phyloP scores from a whole-genome alignment of 2,329 filamentous ascomycete genomes.

The Rutstroemia sp. region DNA sequence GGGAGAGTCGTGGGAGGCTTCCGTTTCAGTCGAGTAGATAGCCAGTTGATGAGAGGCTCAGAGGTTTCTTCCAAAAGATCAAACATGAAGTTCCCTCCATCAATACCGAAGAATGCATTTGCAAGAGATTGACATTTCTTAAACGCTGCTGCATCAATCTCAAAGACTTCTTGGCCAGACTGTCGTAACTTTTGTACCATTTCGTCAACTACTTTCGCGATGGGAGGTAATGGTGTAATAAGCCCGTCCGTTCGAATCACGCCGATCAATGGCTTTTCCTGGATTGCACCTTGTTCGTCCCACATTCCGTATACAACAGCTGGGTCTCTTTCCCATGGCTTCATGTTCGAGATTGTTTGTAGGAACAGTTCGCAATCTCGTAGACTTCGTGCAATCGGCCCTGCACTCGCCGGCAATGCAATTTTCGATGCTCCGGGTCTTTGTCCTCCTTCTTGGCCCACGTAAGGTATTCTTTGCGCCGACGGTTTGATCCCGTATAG shows the following conservation, averaged over 20 bases:
- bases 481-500: conserved; percentile 45
- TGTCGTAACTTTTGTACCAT: conserved; percentile 34
- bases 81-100: conserved; percentile 49
- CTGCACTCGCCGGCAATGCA: conserved; percentile 39
- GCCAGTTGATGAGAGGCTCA: conserved; percentile 54
- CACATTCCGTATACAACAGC: conserved; percentile 37
- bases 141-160: conserved; percentile 48
- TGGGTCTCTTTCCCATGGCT: conserved; percentile 41
- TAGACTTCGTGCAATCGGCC: conserved; percentile 40
- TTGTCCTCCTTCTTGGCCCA: conserved; percentile 37
- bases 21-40: conserved; percentile 43
- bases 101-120: conserved; percentile 50
- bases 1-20: conserved; percentile 39
- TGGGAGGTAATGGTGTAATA: conserved; percentile 43
- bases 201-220: conserved; percentile 39
- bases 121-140: conserved; percentile 48
- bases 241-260: conserved; percentile 43
- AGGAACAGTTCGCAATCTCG: conserved; percentile 42
- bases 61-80: conserved; percentile 46
- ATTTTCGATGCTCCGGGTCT: conserved; percentile 45
- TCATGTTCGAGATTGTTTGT: conserved; percentile 43
- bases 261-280: conserved; percentile 34
- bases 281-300: conserved; percentile 26
- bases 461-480: conserved; percentile 33
- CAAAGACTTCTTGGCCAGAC: conserved; percentile 47